Conservation (phyloP, 257 asterid species). For the Salvia splendens region DNA sequence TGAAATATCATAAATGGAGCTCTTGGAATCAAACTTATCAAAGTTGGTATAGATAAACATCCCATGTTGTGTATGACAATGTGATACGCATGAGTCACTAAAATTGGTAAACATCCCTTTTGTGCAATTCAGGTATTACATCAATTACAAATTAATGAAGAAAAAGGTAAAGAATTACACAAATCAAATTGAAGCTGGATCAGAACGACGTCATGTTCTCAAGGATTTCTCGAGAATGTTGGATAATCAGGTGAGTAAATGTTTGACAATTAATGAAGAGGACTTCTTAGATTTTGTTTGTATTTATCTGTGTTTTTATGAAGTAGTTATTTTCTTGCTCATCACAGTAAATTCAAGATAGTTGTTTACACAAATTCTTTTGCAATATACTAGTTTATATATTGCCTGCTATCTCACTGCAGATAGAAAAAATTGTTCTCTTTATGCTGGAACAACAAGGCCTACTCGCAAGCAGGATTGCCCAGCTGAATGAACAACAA, state of each 20-base stretch:
- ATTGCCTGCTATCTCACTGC: conserved; percentile 32
- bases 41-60: too few species aligned
- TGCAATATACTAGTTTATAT: background rate
- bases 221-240: too few species aligned
- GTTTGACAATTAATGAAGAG: background rate
- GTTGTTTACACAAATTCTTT: conserved; percentile 1
- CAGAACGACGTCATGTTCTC: too few species aligned
- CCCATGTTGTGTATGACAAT: too few species aligned
- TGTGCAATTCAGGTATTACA: conserved; percentile 7
- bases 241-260: conserved; percentile 55
- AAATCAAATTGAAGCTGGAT: too few species aligned
- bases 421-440: conserved; percentile 96
- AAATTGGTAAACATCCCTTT: too few species aligned
- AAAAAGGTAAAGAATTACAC: too few species aligned
- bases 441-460: conserved; percentile 98
- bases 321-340: background rate
- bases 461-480: conserved; percentile 68
- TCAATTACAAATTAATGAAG: background rate
- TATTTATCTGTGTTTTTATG: conserved; percentile 4
- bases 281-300: background rate
- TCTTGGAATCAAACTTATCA: too few species aligned
- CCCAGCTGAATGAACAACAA: conserved; percentile 73
- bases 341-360: background rate
- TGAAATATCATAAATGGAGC: too few species aligned
- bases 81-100: too few species aligned